Evolutionary conservation across 495 filamentous ascomycete species (phyloP), one percentile per base, ranked within the genome.

Genomic region (Emericellopsis terricola): DNA sequence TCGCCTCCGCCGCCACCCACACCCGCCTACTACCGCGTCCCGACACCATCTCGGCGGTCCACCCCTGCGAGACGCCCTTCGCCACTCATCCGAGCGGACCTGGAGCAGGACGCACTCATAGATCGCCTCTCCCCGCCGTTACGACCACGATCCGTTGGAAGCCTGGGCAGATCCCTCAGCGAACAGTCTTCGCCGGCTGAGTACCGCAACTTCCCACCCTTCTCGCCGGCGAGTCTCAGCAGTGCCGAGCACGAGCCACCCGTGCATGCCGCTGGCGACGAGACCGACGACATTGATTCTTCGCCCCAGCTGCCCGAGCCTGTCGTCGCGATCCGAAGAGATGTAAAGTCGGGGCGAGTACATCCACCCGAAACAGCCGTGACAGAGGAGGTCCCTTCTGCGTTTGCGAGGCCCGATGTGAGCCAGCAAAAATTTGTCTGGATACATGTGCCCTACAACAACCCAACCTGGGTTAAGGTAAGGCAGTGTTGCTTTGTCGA

Each of bases 401-500:
- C 54, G 3, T 60, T 62, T 39, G 56, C 53, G 18, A 43, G 56
- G 18, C 57, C 59, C 0, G 41, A 55, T 35, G 47, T 55, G 6
- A 37, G 41, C 3, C 44, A 41, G 42, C 52, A 51, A 9, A 64
- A 72, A 43, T 62, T 78, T 23, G 59, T 69, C 35, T 80, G 74
- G 75, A 66, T 77, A 24, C 75, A 80, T 44, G 48, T 76, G 18
- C 73, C 73, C 0, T 78, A 66, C 38, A 78, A 68, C 3, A 71
- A 78, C 47, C 65, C 74, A 2, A 60, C 63, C 5, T 80, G 74
- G 74, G 74, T 78, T 9, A 69, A 66, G 45, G 62, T 64, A 44
- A 36, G 16, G 44, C 40, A 15, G 38, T 51, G 10, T 16, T 47
- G n/a, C 15, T 1, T 21, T 21, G 8, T n/a, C n/a, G 14, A 14